These are phyloP conservation scores for Neocallimastix lanati DNA, from an alignment of 192 early-diverging fungal genomes.

Conservation along the genomic window DNA sequence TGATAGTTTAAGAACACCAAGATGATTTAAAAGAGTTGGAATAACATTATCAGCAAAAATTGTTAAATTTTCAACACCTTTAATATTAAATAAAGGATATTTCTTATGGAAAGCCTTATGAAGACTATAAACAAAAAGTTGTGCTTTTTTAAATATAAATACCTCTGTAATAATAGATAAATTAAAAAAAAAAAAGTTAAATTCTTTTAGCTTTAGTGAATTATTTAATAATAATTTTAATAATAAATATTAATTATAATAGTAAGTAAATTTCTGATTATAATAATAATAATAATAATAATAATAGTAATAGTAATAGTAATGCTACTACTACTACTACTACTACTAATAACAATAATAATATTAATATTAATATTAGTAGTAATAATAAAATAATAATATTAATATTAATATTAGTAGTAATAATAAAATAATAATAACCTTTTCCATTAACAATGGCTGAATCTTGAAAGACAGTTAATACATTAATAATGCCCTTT, in stretches of 20 bases:
- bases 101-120: slow-evolving; percentile 32
- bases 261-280: too few relatives aligned
- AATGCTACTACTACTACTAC: too few relatives aligned
- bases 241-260: too few relatives aligned
- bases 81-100: slow-evolving; percentile 39
- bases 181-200: background rate
- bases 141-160: slow-evolving; percentile 63
- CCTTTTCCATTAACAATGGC: slow-evolving; percentile 20
- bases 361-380: too few relatives aligned
- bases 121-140: slow-evolving; percentile 46
- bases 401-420: too few relatives aligned
- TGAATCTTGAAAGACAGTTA: slow-evolving; percentile 53
- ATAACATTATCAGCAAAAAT: slow-evolving; percentile 61
- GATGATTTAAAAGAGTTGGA: slow-evolving; percentile 31
- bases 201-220: too few relatives aligned
- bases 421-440: too few relatives aligned
- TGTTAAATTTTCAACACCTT: slow-evolving; percentile 41
- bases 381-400: too few relatives aligned
- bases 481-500: slow-evolving; percentile 30
- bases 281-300: too few relatives aligned
- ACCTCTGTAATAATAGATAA: slow-evolving; percentile 5
- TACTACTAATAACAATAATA: too few relatives aligned
- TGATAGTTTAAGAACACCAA: background rate
- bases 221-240: too few relatives aligned
- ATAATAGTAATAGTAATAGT: too few relatives aligned